Percentiles rank a stretch among this genome's conserved stretches.
These are phyloP conservation scores for Glycyrrhiza uralensis DNA, from an alignment of 306 rosid species.

Conservation along the genomic window DNA sequence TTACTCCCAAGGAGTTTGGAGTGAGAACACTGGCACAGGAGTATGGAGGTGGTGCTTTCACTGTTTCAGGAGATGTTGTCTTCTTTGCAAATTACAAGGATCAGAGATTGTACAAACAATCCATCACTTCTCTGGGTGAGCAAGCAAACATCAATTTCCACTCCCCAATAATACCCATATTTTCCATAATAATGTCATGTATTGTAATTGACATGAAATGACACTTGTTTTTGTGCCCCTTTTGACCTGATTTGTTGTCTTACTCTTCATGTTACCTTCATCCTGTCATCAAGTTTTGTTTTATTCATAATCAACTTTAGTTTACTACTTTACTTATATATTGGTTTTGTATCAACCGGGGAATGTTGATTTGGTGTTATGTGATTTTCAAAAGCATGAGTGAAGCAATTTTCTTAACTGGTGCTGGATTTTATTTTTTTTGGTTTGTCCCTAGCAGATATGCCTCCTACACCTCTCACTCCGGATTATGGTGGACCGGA, in stretches of 20 bases:
- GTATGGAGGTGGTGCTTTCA: constrained; percentile 89
- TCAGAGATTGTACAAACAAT: constrained; percentile 83
- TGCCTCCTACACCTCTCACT: constrained; percentile 60
- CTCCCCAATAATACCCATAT: not conserved
- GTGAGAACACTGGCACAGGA: constrained; percentile 93
- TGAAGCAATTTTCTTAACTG: constrained; percentile 4
- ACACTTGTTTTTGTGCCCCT: not conserved
- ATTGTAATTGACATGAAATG: not conserved
- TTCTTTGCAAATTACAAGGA: constrained; percentile 83
- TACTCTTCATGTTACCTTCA: not conserved
- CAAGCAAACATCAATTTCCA: not conserved
- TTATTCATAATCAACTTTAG: not conserved
- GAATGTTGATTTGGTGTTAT: not conserved
- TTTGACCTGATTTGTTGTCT: not conserved
- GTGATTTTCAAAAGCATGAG: not conserved
- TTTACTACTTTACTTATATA: constrained; percentile 2
- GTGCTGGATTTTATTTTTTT: constrained; percentile 8
- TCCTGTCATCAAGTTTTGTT: not conserved
- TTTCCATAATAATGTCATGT: not conserved
- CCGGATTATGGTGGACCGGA: constrained; percentile 73
- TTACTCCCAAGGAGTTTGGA: constrained; percentile 79
- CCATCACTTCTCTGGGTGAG: constrained; percentile 47
- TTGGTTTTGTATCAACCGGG: not conserved
- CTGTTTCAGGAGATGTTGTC: constrained; percentile 60
- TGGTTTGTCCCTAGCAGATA: constrained; percentile 44